Percentiles rank a stretch among this genome's conserved stretches.
phyloP scores from a whole-genome alignment of 2,329 filamentous ascomycete genomes.

The Paradendryphiella salina region DNA sequence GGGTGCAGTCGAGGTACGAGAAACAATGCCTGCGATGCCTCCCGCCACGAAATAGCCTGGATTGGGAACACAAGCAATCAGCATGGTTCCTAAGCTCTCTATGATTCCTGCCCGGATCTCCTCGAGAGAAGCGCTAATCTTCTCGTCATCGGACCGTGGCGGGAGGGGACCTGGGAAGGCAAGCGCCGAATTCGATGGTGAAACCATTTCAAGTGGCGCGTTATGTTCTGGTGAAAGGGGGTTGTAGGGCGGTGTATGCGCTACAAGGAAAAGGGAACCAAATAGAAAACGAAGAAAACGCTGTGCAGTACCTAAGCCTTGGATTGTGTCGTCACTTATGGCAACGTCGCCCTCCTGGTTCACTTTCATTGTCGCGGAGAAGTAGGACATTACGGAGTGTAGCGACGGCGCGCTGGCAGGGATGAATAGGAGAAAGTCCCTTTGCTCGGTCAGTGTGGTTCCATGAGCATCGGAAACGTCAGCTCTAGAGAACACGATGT shows the following conservation, averaged over 20 bases:
- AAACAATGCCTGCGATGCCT: conserved; percentile 90
- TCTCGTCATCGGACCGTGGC: conserved; percentile 41
- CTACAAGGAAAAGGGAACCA: conserved; percentile 73
- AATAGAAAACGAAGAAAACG: conserved; percentile 73
- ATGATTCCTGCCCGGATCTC: conserved; percentile 34
- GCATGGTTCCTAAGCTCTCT: conserved; percentile 50
- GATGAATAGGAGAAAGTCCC: conserved; percentile 93
- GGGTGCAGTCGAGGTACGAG: conserved; percentile 91
- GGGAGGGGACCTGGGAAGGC: conserved; percentile 40
- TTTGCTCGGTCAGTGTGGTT: conserved; percentile 22
- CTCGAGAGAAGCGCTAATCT: conserved; percentile 29
- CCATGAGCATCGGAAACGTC: too few relatives aligned
- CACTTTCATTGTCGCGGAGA: conserved; percentile 83
- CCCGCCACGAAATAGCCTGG: conserved; percentile 98
- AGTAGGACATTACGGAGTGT: conserved; percentile 84
- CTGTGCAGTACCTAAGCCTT: conserved; percentile 86
- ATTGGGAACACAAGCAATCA: conserved; percentile 70
- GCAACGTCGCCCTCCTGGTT: conserved; percentile 93
- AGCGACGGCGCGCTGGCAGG: conserved; percentile 70
- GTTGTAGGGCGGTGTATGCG: conserved; percentile 52
- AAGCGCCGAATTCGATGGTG: conserved; percentile 25
- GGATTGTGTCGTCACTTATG: conserved; percentile 85
- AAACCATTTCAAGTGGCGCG: conserved; percentile 35
- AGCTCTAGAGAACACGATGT: neutral
- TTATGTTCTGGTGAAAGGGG: conserved; percentile 31